Percentiles rank a stretch among this genome's conserved stretches.
Evolutionary conservation across 805 yeast genomes (phyloP).

Genomic region (Candida glaebosa): DNA sequence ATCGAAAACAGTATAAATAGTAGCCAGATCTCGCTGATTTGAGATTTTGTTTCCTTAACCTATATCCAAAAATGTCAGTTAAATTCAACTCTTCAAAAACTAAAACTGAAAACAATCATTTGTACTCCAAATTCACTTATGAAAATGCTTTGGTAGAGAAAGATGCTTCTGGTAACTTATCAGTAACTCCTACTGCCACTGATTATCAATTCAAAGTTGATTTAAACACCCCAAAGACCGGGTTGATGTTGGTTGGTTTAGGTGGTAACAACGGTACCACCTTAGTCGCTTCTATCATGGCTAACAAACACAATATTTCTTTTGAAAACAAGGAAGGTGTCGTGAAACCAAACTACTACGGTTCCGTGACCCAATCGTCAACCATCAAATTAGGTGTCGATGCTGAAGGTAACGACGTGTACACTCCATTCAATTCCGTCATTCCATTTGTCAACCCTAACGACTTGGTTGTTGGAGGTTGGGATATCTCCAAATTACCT

Average conservation of each 20-base stretch:
- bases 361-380: conserved; percentile 91
- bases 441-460: conserved; percentile 89
- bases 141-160: conserved; percentile 72
- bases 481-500: conserved; percentile 82
- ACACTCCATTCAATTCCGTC: conserved; percentile 86
- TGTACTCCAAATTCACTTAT: conserved; percentile 63
- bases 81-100: conserved; percentile 56
- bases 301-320: conserved; percentile 73
- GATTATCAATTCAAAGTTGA: conserved; percentile 87
- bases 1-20: conserved; percentile 12
- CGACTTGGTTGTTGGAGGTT: conserved; percentile 86
- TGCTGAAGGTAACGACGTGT: conserved; percentile 73
- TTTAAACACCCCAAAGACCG: conserved; percentile 76
- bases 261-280: conserved; percentile 98
- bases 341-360: conserved; percentile 76
- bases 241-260: conserved; percentile 86
- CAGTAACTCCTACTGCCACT: conserved; percentile 66
- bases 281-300: conserved; percentile 76
- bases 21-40: conserved; percentile 5
- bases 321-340: conserved; percentile 83
- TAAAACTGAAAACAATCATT: conserved; percentile 45
- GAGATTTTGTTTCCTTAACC: not conserved
- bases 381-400: conserved; percentile 90
- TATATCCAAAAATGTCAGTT: conserved; percentile 17
- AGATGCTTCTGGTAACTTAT: conserved; percentile 46